Base-by-base conservation (phyloP, 139 green algal species). In the Closterium sp. region DNA sequence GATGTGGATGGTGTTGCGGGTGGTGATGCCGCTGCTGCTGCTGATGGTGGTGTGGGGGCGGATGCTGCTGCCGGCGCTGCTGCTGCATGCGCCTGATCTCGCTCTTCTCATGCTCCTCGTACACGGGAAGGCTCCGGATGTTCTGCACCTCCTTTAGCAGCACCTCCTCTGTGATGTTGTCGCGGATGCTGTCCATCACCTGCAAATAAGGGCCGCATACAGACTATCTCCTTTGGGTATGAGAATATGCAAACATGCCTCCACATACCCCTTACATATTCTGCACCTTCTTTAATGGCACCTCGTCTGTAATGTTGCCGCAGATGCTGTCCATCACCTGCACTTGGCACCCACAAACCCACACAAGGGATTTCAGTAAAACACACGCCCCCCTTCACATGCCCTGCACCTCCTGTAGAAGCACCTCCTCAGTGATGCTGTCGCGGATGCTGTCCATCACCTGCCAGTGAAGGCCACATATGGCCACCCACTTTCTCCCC, bases 161-260 rank as follows among this genome's bases (percentile, higher is more conserved):
- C 43, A 87, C 87, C 25, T 94, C 93, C 87, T 95, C 93, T 6
- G 90, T 94, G 81, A 95, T 94, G 88, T 95, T 95, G 90, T 95
- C 93, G 8, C 85, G 28, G 10, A 95, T 95, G 93, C 93, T 95
- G 25, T 33, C 66, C 90, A 93, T 38, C 34, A 95, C 93, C 76
- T 83, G 83, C 30, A 28, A 32, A 21, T 4, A n/a, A 32, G 25
- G 33, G n/a, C 23, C 23, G n/a, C 5, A 35, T 86, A 12, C 69
- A 7, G 69, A 84, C 64, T n/a, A n/a, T n/a, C n/a, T n/a, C n/a
- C n/a, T n/a, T n/a, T n/a, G 36, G 36, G 36, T 12, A 55, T 55
- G 36, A n/a, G 36, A 55, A 55, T 55, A 55, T 55, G 6, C 36
- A 55, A 55, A 6, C 4, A 55, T 12, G 6, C 36, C 4, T 6